Conservation (phyloP, 108 stramenopile genomes). For the Phaeodactylum tricornutum region DNA sequence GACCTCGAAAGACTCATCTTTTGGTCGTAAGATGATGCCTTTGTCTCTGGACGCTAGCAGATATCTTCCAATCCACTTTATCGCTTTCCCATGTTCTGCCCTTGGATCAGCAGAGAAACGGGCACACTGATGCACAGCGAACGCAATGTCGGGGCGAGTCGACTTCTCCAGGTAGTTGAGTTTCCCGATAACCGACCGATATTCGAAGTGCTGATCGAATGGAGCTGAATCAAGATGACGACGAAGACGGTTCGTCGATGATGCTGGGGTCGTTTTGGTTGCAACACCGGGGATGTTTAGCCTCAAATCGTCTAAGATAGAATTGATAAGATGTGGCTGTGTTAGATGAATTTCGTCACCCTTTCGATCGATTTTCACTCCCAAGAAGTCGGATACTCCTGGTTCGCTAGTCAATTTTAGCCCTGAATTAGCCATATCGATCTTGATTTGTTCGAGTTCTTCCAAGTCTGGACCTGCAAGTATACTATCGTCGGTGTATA, state of each 20-base stretch:
- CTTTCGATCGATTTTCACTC: constrained; percentile 15
- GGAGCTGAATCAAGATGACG: neutral
- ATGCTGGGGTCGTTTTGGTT: constrained; percentile 3
- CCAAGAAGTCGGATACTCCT: constrained; percentile 25
- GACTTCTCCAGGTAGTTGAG: constrained; percentile 15
- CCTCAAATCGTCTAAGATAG: constrained; percentile 8
- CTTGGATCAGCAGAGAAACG: constrained; percentile 26
- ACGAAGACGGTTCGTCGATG: constrained; percentile 1
- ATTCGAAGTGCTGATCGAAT: constrained; percentile 9
- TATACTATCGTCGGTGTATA: constrained; percentile 22
- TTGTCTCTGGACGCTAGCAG: constrained; percentile 19
- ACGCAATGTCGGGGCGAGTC: constrained; percentile 17
- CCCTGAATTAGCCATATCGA: too few species aligned
- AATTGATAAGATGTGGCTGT: constrained; percentile 36
- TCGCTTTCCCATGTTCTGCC: constrained; percentile 22
- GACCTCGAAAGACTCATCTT: constrained; percentile 10
- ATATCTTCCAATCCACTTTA: constrained; percentile 30
- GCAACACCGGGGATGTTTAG: constrained; percentile 7
- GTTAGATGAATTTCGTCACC: constrained; percentile 19
- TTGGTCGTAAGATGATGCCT: constrained; percentile 16
- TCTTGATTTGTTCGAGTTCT: constrained; percentile 16
- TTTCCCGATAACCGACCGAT: constrained; percentile 13
- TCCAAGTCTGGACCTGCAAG: constrained; percentile 15
- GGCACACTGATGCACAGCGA: constrained; percentile 19
- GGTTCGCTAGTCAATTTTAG: constrained; percentile 23